A percentile compares a stretch with the other conserved stretches of the same genome.
Evolutionary conservation across 2,329 filamentous ascomycete genomes (phyloP).

Genomic region (Fusarium caatingaense): DNA sequence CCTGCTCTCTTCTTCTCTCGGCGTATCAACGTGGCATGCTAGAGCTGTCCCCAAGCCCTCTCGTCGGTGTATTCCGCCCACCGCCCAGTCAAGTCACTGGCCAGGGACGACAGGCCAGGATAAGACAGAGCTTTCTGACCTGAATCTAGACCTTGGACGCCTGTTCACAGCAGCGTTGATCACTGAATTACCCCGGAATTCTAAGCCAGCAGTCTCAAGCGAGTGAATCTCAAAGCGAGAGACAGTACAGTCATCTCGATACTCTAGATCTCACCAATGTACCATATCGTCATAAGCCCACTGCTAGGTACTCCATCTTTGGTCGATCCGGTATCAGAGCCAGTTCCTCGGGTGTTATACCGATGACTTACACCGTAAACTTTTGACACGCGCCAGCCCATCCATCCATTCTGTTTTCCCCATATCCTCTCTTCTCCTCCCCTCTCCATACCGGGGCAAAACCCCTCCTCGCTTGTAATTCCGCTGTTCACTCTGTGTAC

Average conservation of each 20-base stretch:
- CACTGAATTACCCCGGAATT: neutral
- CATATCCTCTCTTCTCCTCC: conserved; percentile 10
- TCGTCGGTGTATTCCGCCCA: conserved; percentile 17
- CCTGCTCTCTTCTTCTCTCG: conserved; percentile 7
- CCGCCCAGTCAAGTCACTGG: conserved; percentile 1
- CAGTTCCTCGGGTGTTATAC: conserved; percentile 40
- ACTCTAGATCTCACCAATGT: conserved; percentile 11
- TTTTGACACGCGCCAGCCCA: conserved; percentile 24
- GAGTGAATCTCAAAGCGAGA: neutral
- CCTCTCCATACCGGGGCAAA: conserved; percentile 21
- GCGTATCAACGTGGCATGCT: conserved; percentile 33
- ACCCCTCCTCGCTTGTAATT: conserved; percentile 31
- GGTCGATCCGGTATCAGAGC: conserved; percentile 41
- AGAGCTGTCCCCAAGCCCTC: conserved; percentile 18
- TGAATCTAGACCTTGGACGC: conserved; percentile 11
- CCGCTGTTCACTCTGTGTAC: conserved; percentile 14
- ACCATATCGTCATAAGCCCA: conserved; percentile 36
- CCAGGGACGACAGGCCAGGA: conserved; percentile 1
- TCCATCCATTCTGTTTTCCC: conserved; percentile 28
- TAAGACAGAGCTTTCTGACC: conserved; percentile 11
- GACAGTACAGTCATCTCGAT: neutral
- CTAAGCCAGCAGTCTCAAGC: neutral
- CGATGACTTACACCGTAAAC: conserved; percentile 24
- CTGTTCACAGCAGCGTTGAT: neutral
- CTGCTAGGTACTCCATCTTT: conserved; percentile 22